Percentiles rank a stretch among this genome's conserved stretches.
Evolutionary conservation across 2,329 filamentous ascomycete species (phyloP).

Genomic region (Bipolaris bicolor): DNA sequence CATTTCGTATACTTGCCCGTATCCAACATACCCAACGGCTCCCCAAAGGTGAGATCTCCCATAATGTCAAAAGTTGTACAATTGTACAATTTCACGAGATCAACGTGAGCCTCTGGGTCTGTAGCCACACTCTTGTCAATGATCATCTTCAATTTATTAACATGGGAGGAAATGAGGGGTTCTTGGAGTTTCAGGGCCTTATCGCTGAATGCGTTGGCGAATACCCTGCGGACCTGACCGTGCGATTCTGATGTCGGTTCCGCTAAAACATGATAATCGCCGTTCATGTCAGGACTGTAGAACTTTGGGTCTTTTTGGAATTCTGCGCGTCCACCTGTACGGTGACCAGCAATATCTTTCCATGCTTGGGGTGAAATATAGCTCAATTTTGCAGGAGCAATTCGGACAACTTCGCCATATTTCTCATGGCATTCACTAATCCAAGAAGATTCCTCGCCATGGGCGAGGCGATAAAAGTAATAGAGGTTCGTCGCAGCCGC

Average conservation of each 20-base stretch:
- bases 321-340: background rate
- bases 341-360: conserved; percentile 14
- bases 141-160: conserved; percentile 21
- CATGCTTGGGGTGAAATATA: conserved; percentile 11
- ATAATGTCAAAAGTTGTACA: conserved; percentile 14
- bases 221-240: conserved; percentile 10
- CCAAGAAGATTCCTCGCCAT: background rate
- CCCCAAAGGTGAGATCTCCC: conserved; percentile 41
- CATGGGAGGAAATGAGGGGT: conserved; percentile 43
- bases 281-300: background rate
- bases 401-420: conserved; percentile 16
- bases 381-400: conserved; percentile 8
- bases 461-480: background rate
- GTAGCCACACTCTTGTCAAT: background rate
- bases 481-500: background rate
- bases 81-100: background rate
- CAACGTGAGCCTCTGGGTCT: background rate
- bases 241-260: background rate
- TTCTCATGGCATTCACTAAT: background rate
- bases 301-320: background rate
- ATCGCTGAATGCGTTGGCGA: conserved; percentile 45
- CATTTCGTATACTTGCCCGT: conserved; percentile 33
- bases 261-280: background rate
- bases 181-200: conserved; percentile 45
- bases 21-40: conserved; percentile 29